phyloP scores from a whole-genome alignment of 441 rosid species.

The Hypseocharis bilobata region DNA sequence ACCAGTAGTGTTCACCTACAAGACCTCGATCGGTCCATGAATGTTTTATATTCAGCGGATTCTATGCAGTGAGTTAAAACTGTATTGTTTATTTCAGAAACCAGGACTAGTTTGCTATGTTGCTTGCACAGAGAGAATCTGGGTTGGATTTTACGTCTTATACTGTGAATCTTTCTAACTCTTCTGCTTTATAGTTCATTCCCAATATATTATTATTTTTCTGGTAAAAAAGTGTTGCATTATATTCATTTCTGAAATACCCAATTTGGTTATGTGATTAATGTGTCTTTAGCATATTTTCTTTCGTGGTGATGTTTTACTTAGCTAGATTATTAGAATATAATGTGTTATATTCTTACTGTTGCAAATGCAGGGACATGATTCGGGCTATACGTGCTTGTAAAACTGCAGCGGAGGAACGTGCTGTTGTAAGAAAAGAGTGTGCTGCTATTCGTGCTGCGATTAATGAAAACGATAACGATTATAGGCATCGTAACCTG shows the following conservation, averaged over 20 bases:
- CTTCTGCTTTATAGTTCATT: neutral
- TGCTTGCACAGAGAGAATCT: neutral
- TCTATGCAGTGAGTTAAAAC: neutral
- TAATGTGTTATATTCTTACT: conserved; percentile 11
- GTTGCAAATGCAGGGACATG: conserved; percentile 74
- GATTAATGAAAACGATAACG: conserved; percentile 79
- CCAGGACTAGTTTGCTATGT: neutral
- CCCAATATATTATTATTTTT: neutral
- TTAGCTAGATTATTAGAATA: neutral
- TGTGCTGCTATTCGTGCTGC: conserved; percentile 88
- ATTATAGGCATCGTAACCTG: conserved; percentile 74
- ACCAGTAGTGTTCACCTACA: neutral
- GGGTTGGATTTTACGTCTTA: neutral
- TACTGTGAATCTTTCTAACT: neutral
- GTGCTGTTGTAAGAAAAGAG: conserved; percentile 90
- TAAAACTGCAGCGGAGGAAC: conserved; percentile 99
- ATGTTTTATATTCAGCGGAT: neutral
- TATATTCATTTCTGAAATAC: neutral
- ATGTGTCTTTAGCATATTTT: neutral
- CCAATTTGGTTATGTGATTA: neutral
- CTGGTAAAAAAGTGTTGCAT: neutral
- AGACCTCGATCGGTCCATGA: neutral
- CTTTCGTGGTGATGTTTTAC: conserved; percentile 2
- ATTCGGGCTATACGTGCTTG: conserved; percentile 90
- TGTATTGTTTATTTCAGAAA: conserved; percentile 1